Evolutionary conservation across 73 alveolate species (phyloP).

Genomic region (Paraurostyla sp.): DNA sequence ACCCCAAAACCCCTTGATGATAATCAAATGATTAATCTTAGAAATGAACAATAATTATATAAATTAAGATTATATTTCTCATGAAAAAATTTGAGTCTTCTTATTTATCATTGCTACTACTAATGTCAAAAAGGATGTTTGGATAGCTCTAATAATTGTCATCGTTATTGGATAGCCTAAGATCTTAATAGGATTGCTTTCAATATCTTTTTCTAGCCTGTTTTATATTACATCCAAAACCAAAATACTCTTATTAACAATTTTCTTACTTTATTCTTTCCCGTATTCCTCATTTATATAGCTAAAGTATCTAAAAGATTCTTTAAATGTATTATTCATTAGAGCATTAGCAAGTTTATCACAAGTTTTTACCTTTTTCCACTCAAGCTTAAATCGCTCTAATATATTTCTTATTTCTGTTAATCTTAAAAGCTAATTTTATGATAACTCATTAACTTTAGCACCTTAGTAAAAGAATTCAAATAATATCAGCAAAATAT

Average conservation of each 20-base stretch:
- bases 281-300: slow-evolving; percentile 4
- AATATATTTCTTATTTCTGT: slow-evolving; percentile 8
- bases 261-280: background rate
- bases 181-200: background rate
- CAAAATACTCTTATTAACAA: background rate
- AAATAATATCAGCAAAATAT: background rate
- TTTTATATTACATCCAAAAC: background rate
- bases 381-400: slow-evolving; percentile 16
- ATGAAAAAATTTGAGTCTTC: too few relatives aligned
- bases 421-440: slow-evolving; percentile 13
- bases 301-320: background rate
- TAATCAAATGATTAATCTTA: too few relatives aligned
- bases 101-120: too few relatives aligned
- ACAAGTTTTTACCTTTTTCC: background rate
- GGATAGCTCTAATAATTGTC: too few relatives aligned
- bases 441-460: slow-evolving; percentile 1
- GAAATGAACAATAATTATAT: too few relatives aligned
- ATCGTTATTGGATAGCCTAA: background rate
- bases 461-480: slow-evolving; percentile 38
- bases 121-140: too few relatives aligned
- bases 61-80: too few relatives aligned
- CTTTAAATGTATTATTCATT: slow-evolving; percentile 19
- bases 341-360: background rate
- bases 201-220: background rate
- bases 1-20: too few relatives aligned